Evolutionary conservation across 2,329 filamentous ascomycete genomes (phyloP).

Genomic region (Lecanicillium sp.): DNA sequence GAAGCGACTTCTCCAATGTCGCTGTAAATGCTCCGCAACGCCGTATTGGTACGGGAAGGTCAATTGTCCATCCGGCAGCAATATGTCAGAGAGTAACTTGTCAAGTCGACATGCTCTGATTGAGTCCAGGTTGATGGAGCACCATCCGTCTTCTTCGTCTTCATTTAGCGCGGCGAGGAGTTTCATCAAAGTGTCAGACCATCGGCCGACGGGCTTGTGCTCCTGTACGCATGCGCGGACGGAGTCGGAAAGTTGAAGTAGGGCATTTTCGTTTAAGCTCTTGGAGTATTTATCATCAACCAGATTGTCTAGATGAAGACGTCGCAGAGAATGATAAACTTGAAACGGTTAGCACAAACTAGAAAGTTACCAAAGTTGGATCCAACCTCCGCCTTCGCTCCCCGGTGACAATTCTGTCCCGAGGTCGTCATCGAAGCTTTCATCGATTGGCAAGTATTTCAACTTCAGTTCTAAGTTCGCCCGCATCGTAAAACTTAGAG

Average conservation of each 20-base stretch:
- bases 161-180: conserved; percentile 30
- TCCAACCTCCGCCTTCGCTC: too few relatives aligned
- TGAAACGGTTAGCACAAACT: too few relatives aligned
- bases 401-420: too few relatives aligned
- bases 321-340: too few relatives aligned
- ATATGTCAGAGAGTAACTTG: conserved; percentile 33
- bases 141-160: conserved; percentile 26
- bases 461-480: too few relatives aligned
- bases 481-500: too few relatives aligned
- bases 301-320: background rate
- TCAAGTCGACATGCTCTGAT: conserved; percentile 31
- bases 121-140: conserved; percentile 28
- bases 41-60: background rate
- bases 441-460: too few relatives aligned
- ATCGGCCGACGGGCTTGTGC: conserved; percentile 21
- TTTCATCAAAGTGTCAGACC: conserved; percentile 25
- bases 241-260: conserved; percentile 34
- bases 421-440: too few relatives aligned
- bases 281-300: conserved; percentile 10
- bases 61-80: conserved; percentile 20
- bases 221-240: conserved; percentile 27
- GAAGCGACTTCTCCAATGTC: conserved; percentile 36
- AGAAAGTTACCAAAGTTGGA: too few relatives aligned
- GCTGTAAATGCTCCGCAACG: conserved; percentile 29
- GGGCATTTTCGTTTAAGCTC: conserved; percentile 5